Evolutionary conservation across 176 grass and related monocot genomes (phyloP), one percentile per base, ranked within the genome.

Genomic region (Oryza rufipogon): DNA sequence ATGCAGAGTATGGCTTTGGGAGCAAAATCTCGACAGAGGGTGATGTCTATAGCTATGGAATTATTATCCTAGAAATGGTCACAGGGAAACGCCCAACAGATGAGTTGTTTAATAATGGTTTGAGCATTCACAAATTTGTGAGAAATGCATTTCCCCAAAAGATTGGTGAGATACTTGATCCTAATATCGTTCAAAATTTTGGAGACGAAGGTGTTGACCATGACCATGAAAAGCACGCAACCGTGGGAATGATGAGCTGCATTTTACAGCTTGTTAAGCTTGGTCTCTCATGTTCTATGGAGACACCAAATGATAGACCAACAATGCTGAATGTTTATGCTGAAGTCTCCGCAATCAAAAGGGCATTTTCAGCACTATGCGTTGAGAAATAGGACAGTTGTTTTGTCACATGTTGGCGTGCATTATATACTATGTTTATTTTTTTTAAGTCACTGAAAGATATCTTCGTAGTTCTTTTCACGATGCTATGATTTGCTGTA

Each of bases 31-130:
- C 88, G 4, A 78, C 22, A 9, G 56, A 23, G 2, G 88, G 77
- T 36, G 88, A 90, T 82, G 78, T 90, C 19, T 90, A 90, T 20
- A 90, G 88, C 88, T 90, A 81, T 12, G 83, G 88, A 71, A 75
- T 90, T 5, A 60, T 90, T 17, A 64, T 90, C 20, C 25, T 90
- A 33, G 88, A 90, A 66, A 56, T 90, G 70, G 47, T 90, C 81
- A 89, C 81, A 8, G 75, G 65, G 8, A 85, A 68, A 41, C 65
- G 41, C 4, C 87, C 81, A 75, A 76, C 82, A 52, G 71, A 90
- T 23, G 45, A 71, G 19, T 56, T 86, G 65, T 86, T 90, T 25
- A 90, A 77, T 5, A 42, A 86, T 77, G 88, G 77, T 46, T 61
- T 90, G 28, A 90, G 63, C 71, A 77, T 90, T 69, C 83, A 81